Conservation (phyloP, 2,329 filamentous ascomycete species). For the Hansfordia pulvinata region DNA sequence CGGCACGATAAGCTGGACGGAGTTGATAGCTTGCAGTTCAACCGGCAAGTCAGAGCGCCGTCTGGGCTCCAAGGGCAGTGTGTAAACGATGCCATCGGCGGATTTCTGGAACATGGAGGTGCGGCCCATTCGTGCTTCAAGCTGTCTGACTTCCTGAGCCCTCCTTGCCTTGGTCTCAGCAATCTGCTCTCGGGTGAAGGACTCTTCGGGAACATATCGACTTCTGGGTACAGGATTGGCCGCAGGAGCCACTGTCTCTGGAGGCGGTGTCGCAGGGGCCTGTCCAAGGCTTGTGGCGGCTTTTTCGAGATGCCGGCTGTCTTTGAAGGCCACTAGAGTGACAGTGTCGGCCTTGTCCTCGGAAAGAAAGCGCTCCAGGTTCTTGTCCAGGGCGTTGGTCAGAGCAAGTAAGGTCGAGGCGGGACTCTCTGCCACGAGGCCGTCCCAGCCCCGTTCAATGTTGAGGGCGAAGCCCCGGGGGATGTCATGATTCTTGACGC, state of each 20-base stretch:
- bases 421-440: constrained; percentile 40
- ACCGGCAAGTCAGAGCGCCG: constrained; percentile 45
- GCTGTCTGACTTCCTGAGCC: constrained; percentile 53
- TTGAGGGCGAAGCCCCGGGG: constrained; percentile 62
- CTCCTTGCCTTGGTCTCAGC: constrained; percentile 47
- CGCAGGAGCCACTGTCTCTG: no score
- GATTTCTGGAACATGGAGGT: constrained; percentile 54
- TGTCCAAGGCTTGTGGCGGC: constrained; percentile 6
- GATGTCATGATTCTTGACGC: constrained; percentile 55
- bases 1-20: constrained; percentile 56
- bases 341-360: constrained; percentile 60
- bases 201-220: constrained; percentile 27
- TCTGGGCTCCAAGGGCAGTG: constrained; percentile 54
- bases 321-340: constrained; percentile 50
- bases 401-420: constrained; percentile 49
- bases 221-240: constrained; percentile 6
- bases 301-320: constrained; percentile 32
- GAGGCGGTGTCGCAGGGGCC: no score
- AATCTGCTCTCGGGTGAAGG: constrained; percentile 46
- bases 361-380: constrained; percentile 56
- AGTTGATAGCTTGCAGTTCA: constrained; percentile 46
- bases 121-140: constrained; percentile 62
- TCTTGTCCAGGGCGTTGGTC: constrained; percentile 58
- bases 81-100: constrained; percentile 56
- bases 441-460: constrained; percentile 61